phyloP scores from a whole-genome alignment of 2,329 filamentous ascomycete genomes.

The Pestalotiopsis sp. region DNA sequence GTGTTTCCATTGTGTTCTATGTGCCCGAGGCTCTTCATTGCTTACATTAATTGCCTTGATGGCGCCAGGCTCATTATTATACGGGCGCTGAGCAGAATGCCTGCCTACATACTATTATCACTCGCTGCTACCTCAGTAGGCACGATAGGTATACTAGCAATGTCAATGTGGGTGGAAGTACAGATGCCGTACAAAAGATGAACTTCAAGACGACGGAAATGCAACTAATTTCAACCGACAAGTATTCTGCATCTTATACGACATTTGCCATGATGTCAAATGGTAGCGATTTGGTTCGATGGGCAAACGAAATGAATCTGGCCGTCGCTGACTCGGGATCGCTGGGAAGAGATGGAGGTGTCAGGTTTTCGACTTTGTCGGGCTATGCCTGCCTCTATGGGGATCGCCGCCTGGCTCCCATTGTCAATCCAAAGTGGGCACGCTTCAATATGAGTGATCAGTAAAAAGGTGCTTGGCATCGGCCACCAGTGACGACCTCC shows the following conservation, averaged over 20 bases:
- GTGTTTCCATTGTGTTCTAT: neutral
- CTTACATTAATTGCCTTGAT: neutral
- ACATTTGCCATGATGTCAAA: neutral
- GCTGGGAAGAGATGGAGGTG: neutral
- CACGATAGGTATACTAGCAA: no score
- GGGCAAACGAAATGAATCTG: neutral
- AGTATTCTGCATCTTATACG: neutral
- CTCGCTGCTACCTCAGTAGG: no score
- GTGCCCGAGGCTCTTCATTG: neutral
- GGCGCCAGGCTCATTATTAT: neutral
- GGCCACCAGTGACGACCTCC: neutral
- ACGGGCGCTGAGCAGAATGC: neutral
- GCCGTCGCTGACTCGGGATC: neutral
- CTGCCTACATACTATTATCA: neutral
- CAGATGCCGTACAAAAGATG: neutral
- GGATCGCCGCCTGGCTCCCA: neutral
- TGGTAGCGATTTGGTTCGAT: neutral
- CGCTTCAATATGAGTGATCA: neutral
- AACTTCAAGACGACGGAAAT: neutral
- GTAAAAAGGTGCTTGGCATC: neutral
- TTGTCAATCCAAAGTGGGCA: conserved; percentile 2
- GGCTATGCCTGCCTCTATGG: neutral
- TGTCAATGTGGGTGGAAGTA: neutral
- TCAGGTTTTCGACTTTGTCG: neutral
- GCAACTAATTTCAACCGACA: neutral